phyloP scores from a whole-genome alignment of 805 yeast species.

The Starmerella floricola region DNA sequence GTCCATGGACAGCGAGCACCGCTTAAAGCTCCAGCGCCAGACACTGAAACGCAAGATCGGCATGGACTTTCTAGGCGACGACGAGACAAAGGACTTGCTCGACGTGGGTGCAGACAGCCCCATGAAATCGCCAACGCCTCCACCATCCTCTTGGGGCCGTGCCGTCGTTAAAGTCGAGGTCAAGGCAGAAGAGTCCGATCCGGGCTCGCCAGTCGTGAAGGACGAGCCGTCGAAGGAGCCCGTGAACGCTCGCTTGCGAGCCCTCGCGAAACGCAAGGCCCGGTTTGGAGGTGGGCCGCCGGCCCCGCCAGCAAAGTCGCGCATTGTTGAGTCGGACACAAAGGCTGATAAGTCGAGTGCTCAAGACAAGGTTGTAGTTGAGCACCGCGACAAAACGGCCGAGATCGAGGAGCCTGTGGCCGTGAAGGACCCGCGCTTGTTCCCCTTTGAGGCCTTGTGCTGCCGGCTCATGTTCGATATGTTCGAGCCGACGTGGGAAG shows the following conservation, averaged over 20 bases:
- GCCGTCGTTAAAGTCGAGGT: conserved; percentile 9
- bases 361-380: conserved; percentile 63
- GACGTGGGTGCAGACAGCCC: conserved; percentile 25
- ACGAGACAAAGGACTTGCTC: conserved; percentile 25
- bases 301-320: conserved; percentile 22
- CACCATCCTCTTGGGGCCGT: conserved; percentile 3
- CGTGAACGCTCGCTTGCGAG: conserved; percentile 57
- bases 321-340: conserved; percentile 14
- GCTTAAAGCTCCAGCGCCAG: conserved; percentile 40
- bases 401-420: conserved; percentile 56
- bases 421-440: conserved; percentile 58
- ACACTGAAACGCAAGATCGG: conserved; percentile 36
- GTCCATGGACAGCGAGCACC: conserved; percentile 35
- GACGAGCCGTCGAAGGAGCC: conserved; percentile 10
- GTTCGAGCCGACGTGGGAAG: conserved; percentile 82
- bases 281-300: conserved; percentile 35
- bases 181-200: conserved; percentile 12
- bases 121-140: conserved; percentile 17
- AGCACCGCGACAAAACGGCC: conserved; percentile 44
- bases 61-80: conserved; percentile 32
- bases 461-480: conserved; percentile 68
- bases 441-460: conserved; percentile 92
- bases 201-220: conserved; percentile 6
- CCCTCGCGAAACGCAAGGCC: conserved; percentile 87
- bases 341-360: not conserved